Base-by-base conservation (phyloP, 257 asterid genomes). In the Striga asiatica region DNA sequence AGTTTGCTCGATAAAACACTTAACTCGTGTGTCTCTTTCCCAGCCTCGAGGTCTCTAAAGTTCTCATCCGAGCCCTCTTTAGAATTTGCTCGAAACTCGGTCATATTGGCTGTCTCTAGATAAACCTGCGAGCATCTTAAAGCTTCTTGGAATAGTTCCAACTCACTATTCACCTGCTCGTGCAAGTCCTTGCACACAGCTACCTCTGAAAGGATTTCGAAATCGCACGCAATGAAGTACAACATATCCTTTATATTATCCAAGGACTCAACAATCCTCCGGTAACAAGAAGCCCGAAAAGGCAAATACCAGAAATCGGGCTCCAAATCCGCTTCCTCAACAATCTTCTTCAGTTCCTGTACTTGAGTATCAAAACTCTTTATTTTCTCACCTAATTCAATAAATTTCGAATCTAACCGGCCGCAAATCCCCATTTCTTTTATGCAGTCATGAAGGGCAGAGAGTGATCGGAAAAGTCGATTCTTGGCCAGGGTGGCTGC, bases 401-500 rank as follows among this genome's bases (percentile, higher is more conserved):
- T 51, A 59, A 62, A 22, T 7, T 41, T 49, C 25, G 21, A 16
- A 0, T 47, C n/a, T n/a, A n/a, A n/a, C n/a, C n/a, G n/a, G n/a
- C n/a, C 20, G 57, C n/a, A 63, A 39, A 41, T 11, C 16, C 56
- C 45, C 17, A 64, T 48, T 37, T 54, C 80, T 63, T 64, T 18
- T 8, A 73, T 62, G 74, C 76, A 79, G 24, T 76, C 82, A 22
- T 66, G 70, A 5, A 80, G 59, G 51, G 60, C 35, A 13, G 45
- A 47, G 7, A 74, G 58, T n/a, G 74, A 71, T 27, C 22, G 54
- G 37, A 14, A 48, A 6, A 73, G 53, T 9, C 73, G 74, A 11
- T 50, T 76, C 64, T 67, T 81, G 22, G 77, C 93, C 50, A 84
- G 68, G 18, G 87, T 73, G 27, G 88, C 71, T 54, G 95, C 81